Percentiles rank a stretch among this genome's conserved stretches.
phyloP scores from a whole-genome alignment of 1,284 basidiomycete species.

The Ceraceosorus bombacis region DNA sequence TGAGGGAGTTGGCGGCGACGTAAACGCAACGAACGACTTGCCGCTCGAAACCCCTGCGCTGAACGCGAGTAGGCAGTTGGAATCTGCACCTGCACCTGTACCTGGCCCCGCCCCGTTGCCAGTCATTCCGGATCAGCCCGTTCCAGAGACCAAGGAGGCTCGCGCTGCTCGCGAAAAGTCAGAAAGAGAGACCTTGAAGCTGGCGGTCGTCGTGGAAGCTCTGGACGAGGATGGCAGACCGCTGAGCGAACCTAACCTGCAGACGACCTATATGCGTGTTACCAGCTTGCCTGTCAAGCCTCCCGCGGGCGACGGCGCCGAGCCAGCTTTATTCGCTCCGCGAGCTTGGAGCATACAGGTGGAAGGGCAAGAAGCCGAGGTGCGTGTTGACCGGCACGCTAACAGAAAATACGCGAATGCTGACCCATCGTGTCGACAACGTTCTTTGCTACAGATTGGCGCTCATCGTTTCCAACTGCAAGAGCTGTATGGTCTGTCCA shows the following conservation, averaged over 20 bases:
- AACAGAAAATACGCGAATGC: not conserved
- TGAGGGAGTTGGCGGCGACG: conserved; percentile 5
- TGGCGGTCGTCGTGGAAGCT: conserved; percentile 42
- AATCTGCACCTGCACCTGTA: not conserved
- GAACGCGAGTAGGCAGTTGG: conserved; percentile 7
- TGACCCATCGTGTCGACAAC: not conserved
- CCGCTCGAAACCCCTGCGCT: conserved; percentile 5
- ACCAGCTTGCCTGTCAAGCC: conserved; percentile 22
- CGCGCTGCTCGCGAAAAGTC: conserved; percentile 29
- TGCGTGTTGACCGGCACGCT: not conserved
- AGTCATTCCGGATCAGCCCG: not conserved
- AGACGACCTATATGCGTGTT: conserved; percentile 37
- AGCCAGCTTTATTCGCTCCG: not conserved
- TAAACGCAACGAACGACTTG: conserved; percentile 3
- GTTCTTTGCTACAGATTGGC: conserved; percentile 18
- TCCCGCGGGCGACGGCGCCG: conserved; percentile 8
- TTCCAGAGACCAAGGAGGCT: conserved; percentile 28
- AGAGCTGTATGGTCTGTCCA: conserved; percentile 42
- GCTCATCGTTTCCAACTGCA: conserved; percentile 42
- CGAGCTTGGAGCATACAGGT: conserved; percentile 32
- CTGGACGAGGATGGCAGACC: conserved; percentile 38
- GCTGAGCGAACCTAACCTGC: conserved; percentile 33
- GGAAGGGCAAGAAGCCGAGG: conserved; percentile 40
- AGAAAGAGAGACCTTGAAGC: conserved; percentile 36
- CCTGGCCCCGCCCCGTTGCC: not conserved